A percentile compares a stretch with the other conserved stretches of the same genome.
These are phyloP conservation scores for Eleusine indica DNA, from an alignment of 176 grass and related monocot genomes.

Conservation along the genomic window DNA sequence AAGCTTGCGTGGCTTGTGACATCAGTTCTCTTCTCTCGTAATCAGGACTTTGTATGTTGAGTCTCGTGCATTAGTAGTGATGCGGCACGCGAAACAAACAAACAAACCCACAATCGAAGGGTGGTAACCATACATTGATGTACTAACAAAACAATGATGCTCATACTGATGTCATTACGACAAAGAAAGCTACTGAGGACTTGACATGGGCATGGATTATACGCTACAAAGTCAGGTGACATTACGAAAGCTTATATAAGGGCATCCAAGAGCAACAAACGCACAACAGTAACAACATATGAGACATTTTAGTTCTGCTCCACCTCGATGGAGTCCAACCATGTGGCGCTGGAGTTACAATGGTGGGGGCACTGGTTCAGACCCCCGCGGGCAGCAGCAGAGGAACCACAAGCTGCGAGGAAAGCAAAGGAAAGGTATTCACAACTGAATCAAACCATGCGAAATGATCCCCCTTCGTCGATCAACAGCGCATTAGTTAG, in stretches of 20 bases:
- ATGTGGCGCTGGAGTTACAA: background rate
- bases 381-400: constrained; percentile 48
- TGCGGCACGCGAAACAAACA: background rate
- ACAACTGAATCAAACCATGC: background rate
- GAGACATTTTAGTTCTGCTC: background rate
- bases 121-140: background rate
- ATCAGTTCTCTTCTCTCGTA: no score
- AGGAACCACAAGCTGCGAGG: constrained; percentile 52
- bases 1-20: no score
- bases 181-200: background rate
- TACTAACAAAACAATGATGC: no score
- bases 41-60: no score
- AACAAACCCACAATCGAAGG: background rate
- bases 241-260: background rate
- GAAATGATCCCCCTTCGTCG: background rate
- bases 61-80: no score
- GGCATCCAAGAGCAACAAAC: background rate
- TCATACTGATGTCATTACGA: background rate
- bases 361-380: constrained; percentile 23
- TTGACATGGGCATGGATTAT: background rate
- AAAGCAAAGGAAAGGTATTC: background rate
- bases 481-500: background rate
- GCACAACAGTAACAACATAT: background rate
- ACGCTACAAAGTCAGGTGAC: background rate
- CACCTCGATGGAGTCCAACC: background rate